Base-by-base conservation (phyloP, 106 monocot species). In the Amphibolis antarctica region DNA sequence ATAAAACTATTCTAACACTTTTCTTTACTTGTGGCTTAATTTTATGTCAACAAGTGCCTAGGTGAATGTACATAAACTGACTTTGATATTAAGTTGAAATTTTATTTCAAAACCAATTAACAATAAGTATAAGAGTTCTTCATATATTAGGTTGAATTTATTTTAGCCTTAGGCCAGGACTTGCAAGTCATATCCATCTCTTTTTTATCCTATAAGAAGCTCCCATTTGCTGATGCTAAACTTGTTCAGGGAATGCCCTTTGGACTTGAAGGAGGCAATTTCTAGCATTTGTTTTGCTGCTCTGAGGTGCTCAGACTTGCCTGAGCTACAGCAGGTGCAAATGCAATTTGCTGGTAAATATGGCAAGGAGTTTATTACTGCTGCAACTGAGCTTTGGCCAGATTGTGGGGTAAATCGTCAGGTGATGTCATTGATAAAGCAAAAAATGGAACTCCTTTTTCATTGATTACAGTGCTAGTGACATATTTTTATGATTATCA, bases 321-420 rank as follows among this genome's bases (percentile, higher is more conserved):
- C 85, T 46, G 98, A 99, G 72, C 79, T 99, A 20, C 86, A 82
- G 58, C 91, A 99, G 64, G 88, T 92, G 42, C 98, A 91, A 65
- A 83, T 91, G 82, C 50, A 81, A 55, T 92, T 99, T 76, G 80
- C 80, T 58, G 75, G 60, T 42, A 99, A 99, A 70, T 99, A 99
- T 66, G 98, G 98, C 3, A 87, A 57, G 59, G 98, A 99, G 62
- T 99, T 99, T 79, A 79, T 85, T 56, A 63, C 75, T 42, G 88
- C 91, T 65, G 85, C 98, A 13, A 46, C 88, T 28, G 91, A 99
- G 68, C 70, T 99, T 20, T 70, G 80, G 77, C 98, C 98, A 56
- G 85, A 99, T 79, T 91, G 80, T 76, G 91, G 91, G 66, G 98
- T 99, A n/a, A 99, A 99, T 71, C 90, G 98, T 15, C 98, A 99